Evolutionary conservation across 2,329 filamentous ascomycete genomes (phyloP).

Genomic region (Fusarium sp.): DNA sequence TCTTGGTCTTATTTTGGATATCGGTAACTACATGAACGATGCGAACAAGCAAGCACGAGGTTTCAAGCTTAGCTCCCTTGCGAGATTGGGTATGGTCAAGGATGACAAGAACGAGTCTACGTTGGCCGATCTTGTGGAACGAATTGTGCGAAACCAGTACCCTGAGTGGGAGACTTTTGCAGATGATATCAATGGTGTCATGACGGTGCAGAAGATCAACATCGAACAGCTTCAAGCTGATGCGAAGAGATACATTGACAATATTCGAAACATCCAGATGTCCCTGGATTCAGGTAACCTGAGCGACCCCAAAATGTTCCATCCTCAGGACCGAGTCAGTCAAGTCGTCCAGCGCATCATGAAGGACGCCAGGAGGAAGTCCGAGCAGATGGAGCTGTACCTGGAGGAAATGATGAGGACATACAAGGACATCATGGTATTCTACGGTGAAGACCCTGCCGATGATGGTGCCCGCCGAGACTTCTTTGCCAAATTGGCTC

Average conservation of each 20-base stretch:
- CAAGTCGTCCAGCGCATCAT: slow-evolving; percentile 92
- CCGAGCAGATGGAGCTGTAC: slow-evolving; percentile 94
- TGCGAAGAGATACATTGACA: slow-evolving; percentile 92
- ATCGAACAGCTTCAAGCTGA: slow-evolving; percentile 91
- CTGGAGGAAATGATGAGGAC: slow-evolving; percentile 91
- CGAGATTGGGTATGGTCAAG: slow-evolving; percentile 95
- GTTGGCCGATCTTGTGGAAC: slow-evolving; percentile 94
- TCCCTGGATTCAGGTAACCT: slow-evolving; percentile 94
- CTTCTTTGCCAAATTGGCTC: slow-evolving; percentile 93
- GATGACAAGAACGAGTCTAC: slow-evolving; percentile 99
- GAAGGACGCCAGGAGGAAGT: slow-evolving; percentile 96
- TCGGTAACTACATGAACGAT: slow-evolving; percentile 99
- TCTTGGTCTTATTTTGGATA: slow-evolving; percentile 93
- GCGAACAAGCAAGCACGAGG: slow-evolving; percentile 97
- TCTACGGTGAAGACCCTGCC: slow-evolving; percentile 92
- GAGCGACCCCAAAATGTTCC: slow-evolving; percentile 97
- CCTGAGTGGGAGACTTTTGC: slow-evolving; percentile 93
- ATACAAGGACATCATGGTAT: slow-evolving; percentile 95
- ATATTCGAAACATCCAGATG: slow-evolving; percentile 92
- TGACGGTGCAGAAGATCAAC: slow-evolving; percentile 88
- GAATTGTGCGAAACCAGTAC: slow-evolving; percentile 96
- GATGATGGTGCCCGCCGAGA: slow-evolving; percentile 95
- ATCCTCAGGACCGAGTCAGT: slow-evolving; percentile 94
- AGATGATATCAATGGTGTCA: slow-evolving; percentile 84
- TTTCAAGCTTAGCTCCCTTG: slow-evolving; percentile 97